Base-by-base conservation (phyloP, 441 rosid species). In the Jatropha podagrica region DNA sequence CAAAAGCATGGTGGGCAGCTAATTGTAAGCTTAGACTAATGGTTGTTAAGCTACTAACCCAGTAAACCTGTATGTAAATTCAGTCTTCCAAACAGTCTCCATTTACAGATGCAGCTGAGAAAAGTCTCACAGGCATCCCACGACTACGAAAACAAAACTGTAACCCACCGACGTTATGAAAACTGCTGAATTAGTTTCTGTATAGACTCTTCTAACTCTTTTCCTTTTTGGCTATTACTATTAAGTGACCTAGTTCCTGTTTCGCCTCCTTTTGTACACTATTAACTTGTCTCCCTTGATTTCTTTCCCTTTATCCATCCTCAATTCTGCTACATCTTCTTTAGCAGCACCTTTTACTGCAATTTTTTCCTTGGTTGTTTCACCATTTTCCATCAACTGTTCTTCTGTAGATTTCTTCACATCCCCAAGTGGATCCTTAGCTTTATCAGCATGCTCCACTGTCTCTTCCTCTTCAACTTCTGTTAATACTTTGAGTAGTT, bases 401-500 rank as follows among this genome's bases (percentile, higher is more conserved):
- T 73, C 75, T 76, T 63, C 82, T 59, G 13, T 38, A 4, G 72
- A 38, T 38, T 32, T 74, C 78, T 67, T 65, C 18, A n/a, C 44
- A 54, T 66, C 70, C 23, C 46, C 64, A 17, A 40, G 32, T 2
- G 38, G 40, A 63, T 74, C 78, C 71, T 44, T 61, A 12, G 70
- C 41, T 41, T 72, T 77, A 72, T 72, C 80, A 65, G 75, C 66
- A 2, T 59, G 72, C 11, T 42, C 76, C 73, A 72, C 58, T 77
- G 75, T 73, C 65, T 76, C 80, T 77, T 60, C 70, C 72, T 74
- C 71, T 71, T 78, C 74, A 73, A 65, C 78, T 78, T 85, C 88
- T 54, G 69, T 26, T 20, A 78, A 72, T 26, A 82, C 84, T 54
- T 81, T 79, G 71, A 86, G 88, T 13, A 92, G 88, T 13, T 89